phyloP scores from a whole-genome alignment of 768 basidiomycete species.

The Lentinula guzmanii region DNA sequence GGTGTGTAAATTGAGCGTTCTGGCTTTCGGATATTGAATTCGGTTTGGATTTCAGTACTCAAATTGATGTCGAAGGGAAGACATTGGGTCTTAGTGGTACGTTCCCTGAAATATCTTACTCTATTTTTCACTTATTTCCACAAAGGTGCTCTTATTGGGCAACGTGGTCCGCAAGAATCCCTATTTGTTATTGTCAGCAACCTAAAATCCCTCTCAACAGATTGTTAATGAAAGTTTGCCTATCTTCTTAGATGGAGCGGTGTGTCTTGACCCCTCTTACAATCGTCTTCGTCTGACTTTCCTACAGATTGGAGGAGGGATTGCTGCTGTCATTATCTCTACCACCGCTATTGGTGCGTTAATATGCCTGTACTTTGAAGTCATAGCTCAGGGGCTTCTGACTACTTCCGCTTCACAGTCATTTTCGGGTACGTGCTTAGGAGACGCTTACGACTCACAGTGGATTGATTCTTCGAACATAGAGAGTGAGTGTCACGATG shows the following conservation, averaged over 20 bases:
- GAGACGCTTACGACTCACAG: not conserved
- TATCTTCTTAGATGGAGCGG: slow-evolving; percentile 75
- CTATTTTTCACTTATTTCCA: not conserved
- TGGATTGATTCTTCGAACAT: slow-evolving; percentile 43
- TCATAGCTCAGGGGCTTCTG: not conserved
- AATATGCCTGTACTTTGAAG: not conserved
- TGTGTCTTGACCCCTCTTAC: slow-evolving; percentile 22
- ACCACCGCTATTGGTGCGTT: slow-evolving; percentile 63
- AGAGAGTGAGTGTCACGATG: slow-evolving; percentile 58
- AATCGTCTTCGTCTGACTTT: not conserved
- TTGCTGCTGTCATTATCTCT: slow-evolving; percentile 74
- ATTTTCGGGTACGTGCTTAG: slow-evolving; percentile 68
- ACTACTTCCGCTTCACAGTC: slow-evolving; percentile 34
- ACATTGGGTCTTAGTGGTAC: slow-evolving; percentile 92
- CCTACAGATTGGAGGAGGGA: slow-evolving; percentile 51
- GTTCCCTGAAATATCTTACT: slow-evolving; percentile 13
- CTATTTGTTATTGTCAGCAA: no score
- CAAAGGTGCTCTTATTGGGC: slow-evolving; percentile 74
- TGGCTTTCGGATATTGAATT: not conserved
- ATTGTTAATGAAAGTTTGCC: slow-evolving; percentile 81
- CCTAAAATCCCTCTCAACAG: slow-evolving; percentile 24
- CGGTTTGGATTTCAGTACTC: slow-evolving; percentile 32
- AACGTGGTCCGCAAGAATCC: slow-evolving; percentile 63
- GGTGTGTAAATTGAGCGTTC: slow-evolving; percentile 31
- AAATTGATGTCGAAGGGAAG: slow-evolving; percentile 57